A percentile compares a stretch with the other conserved stretches of the same genome.
Conservation (phyloP, 2,329 filamentous ascomycete genomes). For the Fusarium sp. region DNA sequence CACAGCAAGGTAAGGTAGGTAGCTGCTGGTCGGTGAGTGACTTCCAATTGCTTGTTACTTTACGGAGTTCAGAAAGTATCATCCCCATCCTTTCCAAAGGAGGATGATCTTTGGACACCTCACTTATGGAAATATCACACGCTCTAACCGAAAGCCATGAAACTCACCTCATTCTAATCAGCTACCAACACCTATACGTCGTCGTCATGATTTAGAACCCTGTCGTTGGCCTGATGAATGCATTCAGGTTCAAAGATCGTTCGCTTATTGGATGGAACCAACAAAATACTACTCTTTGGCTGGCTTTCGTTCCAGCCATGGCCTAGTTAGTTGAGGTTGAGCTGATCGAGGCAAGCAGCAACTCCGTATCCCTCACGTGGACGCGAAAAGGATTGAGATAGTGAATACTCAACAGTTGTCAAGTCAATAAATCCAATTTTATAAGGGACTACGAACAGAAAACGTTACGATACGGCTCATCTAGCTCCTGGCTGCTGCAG, state of each 20-base stretch:
- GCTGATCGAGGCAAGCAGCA: not conserved
- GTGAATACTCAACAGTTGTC: not conserved
- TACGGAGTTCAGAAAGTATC: not conserved
- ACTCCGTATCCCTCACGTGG: not conserved
- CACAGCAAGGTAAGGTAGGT: not conserved
- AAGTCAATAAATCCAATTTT: not conserved
- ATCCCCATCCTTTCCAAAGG: not conserved
- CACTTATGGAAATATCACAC: not conserved
- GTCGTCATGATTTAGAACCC: not conserved
- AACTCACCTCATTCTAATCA: slow-evolving; percentile 11
- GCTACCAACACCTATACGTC: slow-evolving; percentile 2
- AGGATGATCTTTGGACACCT: not conserved
- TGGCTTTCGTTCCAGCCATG: not conserved
- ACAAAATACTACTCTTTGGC: not conserved
- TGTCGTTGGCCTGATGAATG: slow-evolving; percentile 1
- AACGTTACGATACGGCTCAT: not conserved
- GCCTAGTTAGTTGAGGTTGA: not conserved
- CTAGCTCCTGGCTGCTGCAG: not conserved
- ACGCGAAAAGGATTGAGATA: not conserved
- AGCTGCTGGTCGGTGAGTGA: not conserved
- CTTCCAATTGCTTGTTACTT: not conserved
- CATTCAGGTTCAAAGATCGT: slow-evolving; percentile 9
- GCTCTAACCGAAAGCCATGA: slow-evolving; percentile 10
- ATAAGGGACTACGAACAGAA: not conserved
- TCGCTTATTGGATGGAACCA: slow-evolving; percentile 7